Evolutionary conservation across 2,329 filamentous ascomycete genomes (phyloP).

Genomic region (Botrytis elliptica): DNA sequence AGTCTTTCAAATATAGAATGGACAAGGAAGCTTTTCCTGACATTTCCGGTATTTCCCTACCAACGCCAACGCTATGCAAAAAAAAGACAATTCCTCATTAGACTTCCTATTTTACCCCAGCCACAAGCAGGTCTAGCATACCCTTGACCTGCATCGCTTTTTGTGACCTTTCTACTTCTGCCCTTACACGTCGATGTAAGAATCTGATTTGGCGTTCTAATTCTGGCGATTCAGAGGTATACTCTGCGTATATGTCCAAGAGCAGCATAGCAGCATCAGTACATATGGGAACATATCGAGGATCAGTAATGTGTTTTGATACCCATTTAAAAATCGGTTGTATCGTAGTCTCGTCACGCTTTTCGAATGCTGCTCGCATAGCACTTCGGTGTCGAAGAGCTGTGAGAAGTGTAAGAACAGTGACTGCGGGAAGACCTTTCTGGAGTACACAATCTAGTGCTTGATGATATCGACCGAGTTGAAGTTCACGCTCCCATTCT

Average conservation of each 20-base stretch:
- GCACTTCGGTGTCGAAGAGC: constrained; percentile 86
- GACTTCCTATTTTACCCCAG: constrained; percentile 42
- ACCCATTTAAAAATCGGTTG: constrained; percentile 84
- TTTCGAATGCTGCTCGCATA: constrained; percentile 73
- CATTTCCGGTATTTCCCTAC: constrained; percentile 22
- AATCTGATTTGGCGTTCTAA: constrained; percentile 68
- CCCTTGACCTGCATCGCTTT: constrained; percentile 78
- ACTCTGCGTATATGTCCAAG: constrained; percentile 83
- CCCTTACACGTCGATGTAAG: constrained; percentile 68
- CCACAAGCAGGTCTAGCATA: constrained; percentile 79
- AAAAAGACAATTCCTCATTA: constrained; percentile 17
- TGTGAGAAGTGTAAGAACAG: constrained; percentile 73
- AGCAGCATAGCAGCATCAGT: constrained; percentile 81
- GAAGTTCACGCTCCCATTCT: constrained; percentile 77
- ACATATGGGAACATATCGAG: constrained; percentile 75
- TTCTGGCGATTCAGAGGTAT: constrained; percentile 69
- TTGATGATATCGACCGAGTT: constrained; percentile 71
- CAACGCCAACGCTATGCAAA: constrained; percentile 46
- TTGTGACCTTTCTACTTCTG: constrained; percentile 80
- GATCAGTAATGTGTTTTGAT: constrained; percentile 75
- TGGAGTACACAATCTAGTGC: constrained; percentile 79
- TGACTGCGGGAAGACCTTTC: constrained; percentile 55
- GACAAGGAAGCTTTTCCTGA: constrained; percentile 21
- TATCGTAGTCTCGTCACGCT: constrained; percentile 77
- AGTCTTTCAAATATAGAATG: constrained; percentile 16